Conservation (phyloP, 345 rosid species). For the Camelina laxa region DNA sequence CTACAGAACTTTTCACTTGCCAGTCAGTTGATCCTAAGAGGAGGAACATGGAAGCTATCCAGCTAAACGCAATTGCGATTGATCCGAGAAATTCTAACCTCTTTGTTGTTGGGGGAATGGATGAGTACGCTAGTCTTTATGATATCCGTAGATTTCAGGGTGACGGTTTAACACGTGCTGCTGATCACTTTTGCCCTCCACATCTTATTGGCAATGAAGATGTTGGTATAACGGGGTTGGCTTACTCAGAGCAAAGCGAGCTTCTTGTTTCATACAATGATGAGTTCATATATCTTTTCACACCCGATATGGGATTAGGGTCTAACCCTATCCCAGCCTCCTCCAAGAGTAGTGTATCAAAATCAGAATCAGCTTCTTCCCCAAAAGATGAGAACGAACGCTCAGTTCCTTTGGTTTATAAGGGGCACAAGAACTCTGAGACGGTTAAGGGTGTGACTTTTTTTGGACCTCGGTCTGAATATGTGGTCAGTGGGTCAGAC, state of each 20-base stretch:
- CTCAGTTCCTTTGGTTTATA: conserved; percentile 62
- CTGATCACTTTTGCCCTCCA: conserved; percentile 71
- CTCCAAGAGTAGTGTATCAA: conserved; percentile 44
- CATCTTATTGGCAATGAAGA: conserved; percentile 63
- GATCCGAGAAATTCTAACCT: conserved; percentile 82
- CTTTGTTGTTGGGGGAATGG: conserved; percentile 80
- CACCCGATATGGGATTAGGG: conserved; percentile 77
- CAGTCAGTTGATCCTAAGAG: conserved; percentile 46
- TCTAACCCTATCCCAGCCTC: conserved; percentile 47
- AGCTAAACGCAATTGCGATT: conserved; percentile 74
- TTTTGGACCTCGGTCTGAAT: conserved; percentile 84
- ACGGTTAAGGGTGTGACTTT: conserved; percentile 90
- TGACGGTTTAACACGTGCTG: conserved; percentile 61
- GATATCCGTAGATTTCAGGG: conserved; percentile 76
- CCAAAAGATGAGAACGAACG: conserved; percentile 34
- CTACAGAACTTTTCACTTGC: conserved; percentile 81
- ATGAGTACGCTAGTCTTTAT: conserved; percentile 81
- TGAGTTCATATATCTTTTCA: conserved; percentile 79
- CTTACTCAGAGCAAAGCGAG: conserved; percentile 89
- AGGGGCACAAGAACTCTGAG: conserved; percentile 74
- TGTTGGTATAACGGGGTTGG: conserved; percentile 86
- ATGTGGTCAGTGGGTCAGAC: conserved; percentile 95
- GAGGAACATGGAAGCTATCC: conserved; percentile 45
- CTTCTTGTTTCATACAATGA: conserved; percentile 83
- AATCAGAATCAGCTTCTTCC: conserved; percentile 35